Conservation (phyloP, 2,329 filamentous ascomycete genomes). For the Neonectria hederae region DNA sequence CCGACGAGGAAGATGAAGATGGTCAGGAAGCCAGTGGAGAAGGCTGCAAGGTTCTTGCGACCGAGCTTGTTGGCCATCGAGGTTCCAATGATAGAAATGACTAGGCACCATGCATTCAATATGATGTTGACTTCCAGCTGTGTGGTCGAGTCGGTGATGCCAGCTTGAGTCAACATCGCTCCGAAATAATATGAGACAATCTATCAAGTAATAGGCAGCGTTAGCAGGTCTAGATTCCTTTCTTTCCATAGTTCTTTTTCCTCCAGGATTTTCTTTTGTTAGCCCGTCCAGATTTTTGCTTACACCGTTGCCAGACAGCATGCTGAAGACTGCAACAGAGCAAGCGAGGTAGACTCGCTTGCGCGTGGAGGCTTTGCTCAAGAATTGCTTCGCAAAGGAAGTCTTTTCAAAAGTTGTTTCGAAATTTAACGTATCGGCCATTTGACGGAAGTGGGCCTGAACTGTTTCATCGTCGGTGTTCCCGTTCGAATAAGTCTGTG, state of each 20-base stretch:
- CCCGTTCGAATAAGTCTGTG: slow-evolving; percentile 56
- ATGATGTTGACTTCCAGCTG: slow-evolving; percentile 61
- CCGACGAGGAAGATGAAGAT: slow-evolving; percentile 62
- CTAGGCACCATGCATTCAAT: slow-evolving; percentile 60
- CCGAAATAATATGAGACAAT: slow-evolving; percentile 43
- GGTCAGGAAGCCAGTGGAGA: slow-evolving; percentile 50
- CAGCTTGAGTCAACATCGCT: slow-evolving; percentile 55
- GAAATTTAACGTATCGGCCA: slow-evolving; percentile 51
- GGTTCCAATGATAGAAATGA: slow-evolving; percentile 54
- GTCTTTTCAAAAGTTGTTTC: slow-evolving; percentile 59
- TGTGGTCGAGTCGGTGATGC: slow-evolving; percentile 52
- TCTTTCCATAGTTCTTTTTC: too few species aligned
- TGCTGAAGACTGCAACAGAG: slow-evolving; percentile 58
- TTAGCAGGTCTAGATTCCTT: neutral
- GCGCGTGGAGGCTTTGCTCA: slow-evolving; percentile 58
- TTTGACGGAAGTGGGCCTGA: slow-evolving; percentile 40
- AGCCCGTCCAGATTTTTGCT: neutral
- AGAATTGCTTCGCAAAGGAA: slow-evolving; percentile 47
- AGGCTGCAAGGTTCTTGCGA: slow-evolving; percentile 54
- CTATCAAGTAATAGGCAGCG: neutral
- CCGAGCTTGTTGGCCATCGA: slow-evolving; percentile 54
- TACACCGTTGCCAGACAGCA: slow-evolving; percentile 45
- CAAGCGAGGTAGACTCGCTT: slow-evolving; percentile 58
- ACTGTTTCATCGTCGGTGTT: slow-evolving; percentile 47
- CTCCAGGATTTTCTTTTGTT: too few species aligned